phyloP scores from a whole-genome alignment of 2,329 filamentous ascomycete species.

The Claviceps africana region DNA sequence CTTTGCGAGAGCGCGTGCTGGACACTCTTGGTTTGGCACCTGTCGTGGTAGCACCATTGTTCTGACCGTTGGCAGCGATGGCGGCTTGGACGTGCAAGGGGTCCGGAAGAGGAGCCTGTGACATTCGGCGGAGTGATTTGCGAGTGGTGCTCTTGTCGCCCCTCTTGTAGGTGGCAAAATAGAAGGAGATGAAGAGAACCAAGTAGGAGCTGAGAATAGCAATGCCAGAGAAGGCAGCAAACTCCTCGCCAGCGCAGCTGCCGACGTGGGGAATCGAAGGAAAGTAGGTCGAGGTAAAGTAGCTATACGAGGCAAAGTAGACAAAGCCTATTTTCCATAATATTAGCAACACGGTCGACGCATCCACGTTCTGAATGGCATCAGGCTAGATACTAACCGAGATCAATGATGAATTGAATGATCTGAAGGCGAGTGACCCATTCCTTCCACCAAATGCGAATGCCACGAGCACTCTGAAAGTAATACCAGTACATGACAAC shows the following conservation, averaged over 20 bases:
- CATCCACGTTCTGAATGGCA: neutral
- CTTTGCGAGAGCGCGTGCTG: slow-evolving; percentile 56
- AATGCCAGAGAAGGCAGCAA: slow-evolving; percentile 85
- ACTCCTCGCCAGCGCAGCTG: slow-evolving; percentile 88
- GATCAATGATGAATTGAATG: slow-evolving; percentile 90
- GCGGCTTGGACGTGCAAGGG: slow-evolving; percentile 58
- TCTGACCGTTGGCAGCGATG: slow-evolving; percentile 35
- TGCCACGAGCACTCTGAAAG: slow-evolving; percentile 93
- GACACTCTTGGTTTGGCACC: slow-evolving; percentile 44
- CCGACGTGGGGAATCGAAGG: slow-evolving; percentile 70
- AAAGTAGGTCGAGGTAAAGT: slow-evolving; percentile 90
- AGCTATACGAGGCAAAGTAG: slow-evolving; percentile 98
- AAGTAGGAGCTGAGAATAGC: slow-evolving; percentile 89
- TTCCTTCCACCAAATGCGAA: slow-evolving; percentile 99
- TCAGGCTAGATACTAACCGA: slow-evolving; percentile 46
- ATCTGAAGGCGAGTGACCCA: slow-evolving; percentile 98
- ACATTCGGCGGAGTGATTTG: slow-evolving; percentile 57
- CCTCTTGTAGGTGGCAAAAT: slow-evolving; percentile 91
- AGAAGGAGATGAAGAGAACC: slow-evolving; percentile 97
- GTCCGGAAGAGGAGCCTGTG: slow-evolving; percentile 59
- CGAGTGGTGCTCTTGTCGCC: slow-evolving; percentile 69
- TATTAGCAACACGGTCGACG: neutral
- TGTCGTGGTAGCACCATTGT: slow-evolving; percentile 39
- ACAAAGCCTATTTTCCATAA: slow-evolving; percentile 58
- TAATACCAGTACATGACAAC: slow-evolving; percentile 99